Conservation (phyloP, 208 protist species). For the Leishmania guyanensis region DNA sequence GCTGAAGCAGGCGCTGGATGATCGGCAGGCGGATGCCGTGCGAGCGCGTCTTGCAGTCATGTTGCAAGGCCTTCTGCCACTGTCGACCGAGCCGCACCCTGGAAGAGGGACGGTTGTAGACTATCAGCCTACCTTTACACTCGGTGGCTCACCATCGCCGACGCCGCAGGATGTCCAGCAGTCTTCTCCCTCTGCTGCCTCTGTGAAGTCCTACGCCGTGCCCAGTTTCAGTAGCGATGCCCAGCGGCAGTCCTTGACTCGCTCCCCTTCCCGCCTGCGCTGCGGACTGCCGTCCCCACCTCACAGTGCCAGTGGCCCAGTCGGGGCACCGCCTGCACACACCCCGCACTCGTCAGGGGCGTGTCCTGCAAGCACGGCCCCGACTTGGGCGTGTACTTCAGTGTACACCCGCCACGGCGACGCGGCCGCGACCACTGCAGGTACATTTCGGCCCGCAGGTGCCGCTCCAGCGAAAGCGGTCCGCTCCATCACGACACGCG, state of each 20-base stretch:
- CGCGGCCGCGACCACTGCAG: neutral
- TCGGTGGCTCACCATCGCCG: neutral
- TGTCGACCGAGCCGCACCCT: neutral
- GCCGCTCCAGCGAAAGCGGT: neutral
- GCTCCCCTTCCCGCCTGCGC: neutral
- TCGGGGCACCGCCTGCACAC: neutral
- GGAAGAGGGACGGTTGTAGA: neutral
- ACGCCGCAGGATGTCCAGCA: neutral
- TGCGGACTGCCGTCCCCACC: neutral
- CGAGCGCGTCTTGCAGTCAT: slow-evolving; percentile 4
- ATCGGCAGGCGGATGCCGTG: slow-evolving; percentile 8
- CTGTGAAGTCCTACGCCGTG: neutral
- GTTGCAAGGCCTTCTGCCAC: slow-evolving; percentile 3
- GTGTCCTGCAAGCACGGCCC: neutral
- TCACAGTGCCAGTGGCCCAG: neutral
- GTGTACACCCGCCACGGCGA: neutral
- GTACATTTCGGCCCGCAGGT: neutral
- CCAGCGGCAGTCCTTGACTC: neutral
- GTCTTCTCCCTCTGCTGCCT: neutral
- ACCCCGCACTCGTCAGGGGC: neutral
- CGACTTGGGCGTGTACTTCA: neutral
- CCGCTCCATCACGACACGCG: slow-evolving; percentile 7
- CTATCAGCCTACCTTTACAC: neutral
- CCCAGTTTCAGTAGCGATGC: too few relatives aligned
- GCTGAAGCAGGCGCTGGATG: slow-evolving; percentile 26